Evolutionary conservation across 768 basidiomycete genomes (phyloP), one percentile per base, ranked within the genome.

Genomic region (Saitozyma sp.): DNA sequence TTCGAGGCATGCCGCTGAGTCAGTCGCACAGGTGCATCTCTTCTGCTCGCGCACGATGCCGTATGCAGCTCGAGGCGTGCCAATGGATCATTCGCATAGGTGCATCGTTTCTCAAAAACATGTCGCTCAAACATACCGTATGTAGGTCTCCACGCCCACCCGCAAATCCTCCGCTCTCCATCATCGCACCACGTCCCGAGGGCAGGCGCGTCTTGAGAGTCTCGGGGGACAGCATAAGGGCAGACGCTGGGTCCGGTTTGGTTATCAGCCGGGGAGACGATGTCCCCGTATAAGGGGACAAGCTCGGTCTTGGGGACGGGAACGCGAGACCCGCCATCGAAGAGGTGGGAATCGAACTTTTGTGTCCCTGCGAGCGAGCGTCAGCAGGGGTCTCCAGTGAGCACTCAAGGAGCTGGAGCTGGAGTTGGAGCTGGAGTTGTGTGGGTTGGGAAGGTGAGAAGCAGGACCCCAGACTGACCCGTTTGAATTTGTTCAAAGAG

Each of bases 251-350:
- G 41, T 43, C 19, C 41, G 61, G 50, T 52, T 62, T 62, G 61
- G 54, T 56, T 62, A 62, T 71, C 66, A 59, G 56, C 60, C 56
- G 54, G 58, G 52, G 45, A 59, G 60, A 45, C 40, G 40, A 51
- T 8, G 11, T 50, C 19, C 40, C 9, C 42, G 19, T 29, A 29
- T 29, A 59, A 49, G 43, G 58, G 29, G 51, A 52, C 39, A 46
- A 54, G 54, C 52, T 75, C 54, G 55, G 45, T 78, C 62, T 78
- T 66, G 77, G 72, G 72, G 74, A 78, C 77, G 77, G 77, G 77
- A 78, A 78, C 77, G 77, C 75, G 77, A 76, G 56, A 69, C 65
- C 64, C 61, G 64, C 70, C 66, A 78, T 73, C 66, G 74, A 71
- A 67, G 56, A 62, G 67, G 46, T 66, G 68, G 64, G 68, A 69